Evolutionary conservation across 2,329 filamentous ascomycete genomes (phyloP).

Genomic region (Basipetospora chlamydospora): DNA sequence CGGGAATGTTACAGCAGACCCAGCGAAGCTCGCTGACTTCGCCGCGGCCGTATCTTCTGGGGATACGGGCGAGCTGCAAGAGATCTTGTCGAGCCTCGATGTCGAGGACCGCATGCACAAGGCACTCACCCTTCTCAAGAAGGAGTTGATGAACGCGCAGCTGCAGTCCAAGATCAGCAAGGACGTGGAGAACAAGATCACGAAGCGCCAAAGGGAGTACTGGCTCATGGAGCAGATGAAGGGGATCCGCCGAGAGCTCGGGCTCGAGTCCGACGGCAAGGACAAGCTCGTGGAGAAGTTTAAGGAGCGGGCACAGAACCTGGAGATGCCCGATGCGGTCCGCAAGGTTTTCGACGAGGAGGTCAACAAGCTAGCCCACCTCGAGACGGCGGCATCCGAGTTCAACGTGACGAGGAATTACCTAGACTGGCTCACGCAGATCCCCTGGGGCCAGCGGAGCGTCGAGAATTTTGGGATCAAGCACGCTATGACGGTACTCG

Average conservation of each 20-base stretch:
- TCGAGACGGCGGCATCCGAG: constrained; percentile 91
- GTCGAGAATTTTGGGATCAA: constrained; percentile 93
- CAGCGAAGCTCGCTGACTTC: constrained; percentile 90
- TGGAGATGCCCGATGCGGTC: constrained; percentile 93
- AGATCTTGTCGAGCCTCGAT: constrained; percentile 76
- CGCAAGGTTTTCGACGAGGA: constrained; percentile 98
- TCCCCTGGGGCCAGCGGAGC: constrained; percentile 91
- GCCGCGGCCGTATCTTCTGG: constrained; percentile 93
- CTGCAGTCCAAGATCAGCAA: constrained; percentile 95
- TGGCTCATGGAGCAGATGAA: constrained; percentile 99
- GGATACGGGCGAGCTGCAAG: constrained; percentile 81
- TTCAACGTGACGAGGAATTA: constrained; percentile 99
- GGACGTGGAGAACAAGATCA: constrained; percentile 94
- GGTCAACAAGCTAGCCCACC: constrained; percentile 87
- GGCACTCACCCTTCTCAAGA: constrained; percentile 83
- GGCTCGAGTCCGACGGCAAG: constrained; percentile 94
- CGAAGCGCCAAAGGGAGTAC: constrained; percentile 93
- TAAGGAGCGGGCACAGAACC: constrained; percentile 81
- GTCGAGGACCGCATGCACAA: constrained; percentile 89
- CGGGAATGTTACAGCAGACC: constrained; percentile 88
- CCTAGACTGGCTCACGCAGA: constrained; percentile 95
- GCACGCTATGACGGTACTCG: constrained; percentile 77
- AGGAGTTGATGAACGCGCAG: constrained; percentile 96
- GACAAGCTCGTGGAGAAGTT: constrained; percentile 97
- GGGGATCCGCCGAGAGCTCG: constrained; percentile 86